These are phyloP conservation scores for Candida fluviatilis DNA, from an alignment of 805 yeast genomes.

Conservation along the genomic window DNA sequence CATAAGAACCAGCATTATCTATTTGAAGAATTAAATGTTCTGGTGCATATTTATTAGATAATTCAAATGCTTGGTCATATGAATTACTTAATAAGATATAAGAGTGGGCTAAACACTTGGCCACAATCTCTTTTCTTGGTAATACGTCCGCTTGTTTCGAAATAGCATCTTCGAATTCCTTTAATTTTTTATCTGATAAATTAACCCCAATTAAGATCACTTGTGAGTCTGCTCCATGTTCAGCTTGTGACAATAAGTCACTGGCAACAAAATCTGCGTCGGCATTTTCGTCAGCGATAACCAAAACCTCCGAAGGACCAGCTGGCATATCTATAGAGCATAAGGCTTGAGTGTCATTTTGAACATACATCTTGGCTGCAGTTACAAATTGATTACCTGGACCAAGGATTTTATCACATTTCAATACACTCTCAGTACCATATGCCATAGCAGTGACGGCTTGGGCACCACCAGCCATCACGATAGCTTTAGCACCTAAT, in stretches of 20 bases:
- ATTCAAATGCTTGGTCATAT: constrained; percentile 76
- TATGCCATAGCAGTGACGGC: constrained; percentile 99
- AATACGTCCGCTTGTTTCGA: constrained; percentile 75
- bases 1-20: constrained; percentile 69
- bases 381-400: constrained; percentile 99
- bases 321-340: constrained; percentile 99
- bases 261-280: constrained; percentile 97
- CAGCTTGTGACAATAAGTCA: constrained; percentile 95
- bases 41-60: constrained; percentile 92
- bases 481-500: constrained; percentile 85
- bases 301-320: constrained; percentile 97
- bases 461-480: constrained; percentile 98
- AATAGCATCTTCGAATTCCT: constrained; percentile 75
- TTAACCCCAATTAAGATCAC: constrained; percentile 85
- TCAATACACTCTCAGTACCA: constrained; percentile 89
- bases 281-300: constrained; percentile 82
- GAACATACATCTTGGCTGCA: constrained; percentile 97
- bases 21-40: constrained; percentile 95
- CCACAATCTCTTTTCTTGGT: constrained; percentile 91
- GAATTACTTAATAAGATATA: constrained; percentile 66
- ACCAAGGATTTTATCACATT: constrained; percentile 95
- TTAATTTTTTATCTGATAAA: constrained; percentile 55
- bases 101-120: constrained; percentile 90
- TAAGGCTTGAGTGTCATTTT: constrained; percentile 90
- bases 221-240: constrained; percentile 98